phyloP scores from a whole-genome alignment of 2,329 filamentous ascomycete species.

The Apiospora arundinis region DNA sequence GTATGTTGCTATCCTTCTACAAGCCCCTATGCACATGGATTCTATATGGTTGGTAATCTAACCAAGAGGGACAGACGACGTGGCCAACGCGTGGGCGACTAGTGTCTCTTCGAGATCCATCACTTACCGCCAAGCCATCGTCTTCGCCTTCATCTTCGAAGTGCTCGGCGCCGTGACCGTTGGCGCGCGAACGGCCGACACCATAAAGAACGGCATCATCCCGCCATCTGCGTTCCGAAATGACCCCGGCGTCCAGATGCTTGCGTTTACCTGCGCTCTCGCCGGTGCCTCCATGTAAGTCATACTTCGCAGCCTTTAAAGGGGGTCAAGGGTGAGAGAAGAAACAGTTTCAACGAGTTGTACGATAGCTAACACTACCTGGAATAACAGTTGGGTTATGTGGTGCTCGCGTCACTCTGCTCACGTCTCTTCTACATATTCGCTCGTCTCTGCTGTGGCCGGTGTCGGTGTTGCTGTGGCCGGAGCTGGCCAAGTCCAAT shows the following conservation, averaged over 20 bases:
- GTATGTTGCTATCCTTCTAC: slow-evolving; percentile 53
- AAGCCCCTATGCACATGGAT: neutral
- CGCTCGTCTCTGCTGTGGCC: slow-evolving; percentile 71
- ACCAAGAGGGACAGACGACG: slow-evolving; percentile 65
- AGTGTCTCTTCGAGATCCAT: slow-evolving; percentile 83
- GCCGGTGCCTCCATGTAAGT: slow-evolving; percentile 62
- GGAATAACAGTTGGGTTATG: slow-evolving; percentile 67
- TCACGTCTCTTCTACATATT: slow-evolving; percentile 77
- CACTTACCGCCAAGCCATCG: slow-evolving; percentile 72
- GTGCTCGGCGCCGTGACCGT: slow-evolving; percentile 71
- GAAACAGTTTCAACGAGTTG: neutral
- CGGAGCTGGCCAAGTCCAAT: slow-evolving; percentile 66
- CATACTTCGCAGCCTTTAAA: neutral
- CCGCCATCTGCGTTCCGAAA: slow-evolving; percentile 62
- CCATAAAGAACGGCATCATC: slow-evolving; percentile 82
- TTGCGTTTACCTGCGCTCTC: slow-evolving; percentile 69
- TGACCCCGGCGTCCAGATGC: slow-evolving; percentile 70
- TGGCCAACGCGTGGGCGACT: slow-evolving; percentile 84
- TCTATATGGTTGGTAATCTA: slow-evolving; percentile 26
- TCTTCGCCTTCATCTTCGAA: slow-evolving; percentile 71
- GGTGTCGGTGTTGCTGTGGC: slow-evolving; percentile 73
- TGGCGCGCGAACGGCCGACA: slow-evolving; percentile 73
- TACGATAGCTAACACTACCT: neutral
- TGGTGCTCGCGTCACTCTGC: slow-evolving; percentile 78
- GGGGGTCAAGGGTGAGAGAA: neutral